Conservation (phyloP, 495 filamentous ascomycete species). For the Penicillium bialowiezense region DNA sequence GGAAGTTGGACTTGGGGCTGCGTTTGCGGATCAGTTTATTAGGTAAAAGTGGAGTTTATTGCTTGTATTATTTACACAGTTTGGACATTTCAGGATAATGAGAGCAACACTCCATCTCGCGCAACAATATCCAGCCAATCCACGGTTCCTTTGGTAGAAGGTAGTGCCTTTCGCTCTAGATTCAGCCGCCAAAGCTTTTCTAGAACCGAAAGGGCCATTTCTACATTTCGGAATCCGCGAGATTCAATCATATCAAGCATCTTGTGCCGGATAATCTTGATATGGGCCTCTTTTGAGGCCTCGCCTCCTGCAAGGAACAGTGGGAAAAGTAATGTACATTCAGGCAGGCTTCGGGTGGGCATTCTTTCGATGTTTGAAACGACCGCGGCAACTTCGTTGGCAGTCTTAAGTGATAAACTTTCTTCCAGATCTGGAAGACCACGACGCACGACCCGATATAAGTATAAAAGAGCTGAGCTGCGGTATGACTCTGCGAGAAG, state of each 20-base stretch:
- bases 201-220: conserved; percentile 9
- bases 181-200: conserved; percentile 13
- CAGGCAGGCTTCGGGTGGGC: conserved; percentile 11
- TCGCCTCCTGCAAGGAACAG: conserved; percentile 11
- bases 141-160: not conserved
- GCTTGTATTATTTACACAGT: no score
- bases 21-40: conserved; percentile 14
- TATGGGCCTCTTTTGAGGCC: conserved; percentile 8
- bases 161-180: conserved; percentile 1
- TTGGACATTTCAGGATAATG: conserved; percentile 3
- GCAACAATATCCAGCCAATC: conserved; percentile 14
- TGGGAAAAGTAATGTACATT: conserved; percentile 15
- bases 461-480: conserved; percentile 8
- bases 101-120: conserved; percentile 9
- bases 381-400: conserved; percentile 1
- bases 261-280: conserved; percentile 7
- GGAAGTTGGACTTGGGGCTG: conserved; percentile 9
- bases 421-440: not conserved
- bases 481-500: conserved; percentile 12
- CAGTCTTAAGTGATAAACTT: not conserved
- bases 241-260: conserved; percentile 16
- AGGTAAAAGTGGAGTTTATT: no score
- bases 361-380: conserved; percentile 8
- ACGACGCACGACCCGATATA: conserved; percentile 8
- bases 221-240: conserved; percentile 10